Evolutionary conservation across 208 protist genomes (phyloP).

Genomic region (Acanthamoeba sp.): DNA sequence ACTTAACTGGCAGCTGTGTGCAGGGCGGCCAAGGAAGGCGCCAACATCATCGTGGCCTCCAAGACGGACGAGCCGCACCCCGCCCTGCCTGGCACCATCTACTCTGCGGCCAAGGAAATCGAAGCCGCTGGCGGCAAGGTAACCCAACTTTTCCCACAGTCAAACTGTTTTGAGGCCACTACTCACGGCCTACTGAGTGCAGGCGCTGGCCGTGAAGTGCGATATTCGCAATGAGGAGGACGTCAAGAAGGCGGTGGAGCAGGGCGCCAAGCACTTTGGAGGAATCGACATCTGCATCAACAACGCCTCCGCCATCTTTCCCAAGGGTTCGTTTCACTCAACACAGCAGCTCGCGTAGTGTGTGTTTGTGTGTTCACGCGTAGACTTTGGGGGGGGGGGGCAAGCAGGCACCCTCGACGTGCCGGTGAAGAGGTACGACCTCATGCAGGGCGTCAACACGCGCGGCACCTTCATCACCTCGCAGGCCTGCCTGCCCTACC

Average conservation of each 20-base stretch:
- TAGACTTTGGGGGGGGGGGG: not conserved
- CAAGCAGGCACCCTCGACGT: conserved; percentile 85
- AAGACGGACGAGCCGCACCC: conserved; percentile 87
- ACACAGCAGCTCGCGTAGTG: too few relatives aligned
- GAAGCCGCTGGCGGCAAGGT: conserved; percentile 79
- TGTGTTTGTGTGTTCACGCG: too few relatives aligned
- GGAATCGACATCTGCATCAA: conserved; percentile 93
- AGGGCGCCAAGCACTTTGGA: conserved; percentile 87
- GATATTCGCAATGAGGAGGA: conserved; percentile 83
- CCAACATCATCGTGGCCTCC: conserved; percentile 90
- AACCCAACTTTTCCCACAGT: not conserved
- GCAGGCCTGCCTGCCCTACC: conserved; percentile 87
- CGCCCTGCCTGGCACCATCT: conserved; percentile 91
- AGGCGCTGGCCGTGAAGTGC: conserved; percentile 78
- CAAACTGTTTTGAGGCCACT: not conserved
- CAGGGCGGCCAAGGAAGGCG: conserved; percentile 86
- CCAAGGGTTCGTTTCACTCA: conserved; percentile 19
- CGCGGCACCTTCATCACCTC: conserved; percentile 86
- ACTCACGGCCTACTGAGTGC: too few relatives aligned
- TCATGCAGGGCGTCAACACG: conserved; percentile 83
- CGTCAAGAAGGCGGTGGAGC: conserved; percentile 87
- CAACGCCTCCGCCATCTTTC: conserved; percentile 90
- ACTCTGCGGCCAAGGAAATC: conserved; percentile 89
- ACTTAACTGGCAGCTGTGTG: not conserved
- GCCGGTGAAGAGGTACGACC: conserved; percentile 86